Evolutionary conservation across 176 grass and related monocot genomes (phyloP), one percentile per base, ranked within the genome.

Genomic region (Lolium perenne): DNA sequence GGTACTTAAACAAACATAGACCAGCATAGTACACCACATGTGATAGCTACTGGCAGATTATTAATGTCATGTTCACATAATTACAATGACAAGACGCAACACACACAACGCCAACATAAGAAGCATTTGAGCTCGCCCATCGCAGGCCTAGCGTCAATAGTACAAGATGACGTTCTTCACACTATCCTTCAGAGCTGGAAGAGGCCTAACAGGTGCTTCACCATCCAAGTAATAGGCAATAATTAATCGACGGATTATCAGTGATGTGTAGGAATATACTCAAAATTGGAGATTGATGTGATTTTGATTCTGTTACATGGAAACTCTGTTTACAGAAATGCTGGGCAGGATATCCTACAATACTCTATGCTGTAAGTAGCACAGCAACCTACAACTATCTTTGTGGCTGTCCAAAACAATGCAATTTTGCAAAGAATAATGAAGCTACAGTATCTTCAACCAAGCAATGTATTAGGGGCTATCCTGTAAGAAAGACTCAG

Each of bases 131-230:
- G 21, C 23, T 58, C 7, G 0, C 8, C 13, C 51, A 59, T 73
- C 15, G 10, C 2, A 8, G 16, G 25, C 23, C 18, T 82, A 46
- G 46, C 5, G 14, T 91, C 82, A 97, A 51, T 93, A 97, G 62
- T 95, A 97, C 72, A 97, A 97, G 89, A 97, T 95, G 64, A 89
- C 89, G 15, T 45, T 92, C 84, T 97, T 95, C 17, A 97, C 87
- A 23, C 90, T 93, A 50, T 95, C 95, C 71, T 95, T 93, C 13
- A 95, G 84, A 1, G 85, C 82, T 0, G 91, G 93, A 77, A 97
- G 95, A 8, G 95, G 93, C 60, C 77, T 88, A 6, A 95, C 95
- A 22, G 87, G 79, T 68, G 22, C 87, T 29, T 56, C 41, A 10
- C 77, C 41, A 6, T 35, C 6, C 89, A 83, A 43, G 82, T 82